Conservation (phyloP, 768 basidiomycete species). For the Mycena olivaceomarginata region DNA sequence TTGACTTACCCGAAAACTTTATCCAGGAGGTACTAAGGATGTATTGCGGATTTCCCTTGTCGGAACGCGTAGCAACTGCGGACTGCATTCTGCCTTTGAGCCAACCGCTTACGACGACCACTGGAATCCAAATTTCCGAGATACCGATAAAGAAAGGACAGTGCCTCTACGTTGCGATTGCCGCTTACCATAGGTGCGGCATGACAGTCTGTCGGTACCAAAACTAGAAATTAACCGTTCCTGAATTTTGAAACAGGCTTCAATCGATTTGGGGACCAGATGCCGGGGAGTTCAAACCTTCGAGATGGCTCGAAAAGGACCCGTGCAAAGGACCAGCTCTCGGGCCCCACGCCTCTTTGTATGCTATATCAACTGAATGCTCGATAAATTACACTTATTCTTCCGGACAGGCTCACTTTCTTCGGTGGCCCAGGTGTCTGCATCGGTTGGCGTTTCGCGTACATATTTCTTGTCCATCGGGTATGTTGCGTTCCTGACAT, state of each 20-base stretch:
- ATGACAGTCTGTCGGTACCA: not conserved
- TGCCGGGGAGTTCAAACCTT: slow-evolving; percentile 43
- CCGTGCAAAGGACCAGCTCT: not conserved
- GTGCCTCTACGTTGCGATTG: slow-evolving; percentile 34
- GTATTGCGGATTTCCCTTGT: not conserved
- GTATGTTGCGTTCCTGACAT: too few relatives aligned
- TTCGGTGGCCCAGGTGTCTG: slow-evolving; percentile 9
- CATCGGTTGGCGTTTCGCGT: slow-evolving; percentile 39
- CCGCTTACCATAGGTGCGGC: slow-evolving; percentile 29
- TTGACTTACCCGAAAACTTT: not conserved
- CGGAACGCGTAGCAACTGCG: slow-evolving; percentile 22
- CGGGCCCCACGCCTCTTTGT: slow-evolving; percentile 4
- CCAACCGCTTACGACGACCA: slow-evolving; percentile 32
- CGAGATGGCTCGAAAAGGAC: slow-evolving; percentile 11
- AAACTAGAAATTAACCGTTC: too few relatives aligned
- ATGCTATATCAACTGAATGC: not conserved
- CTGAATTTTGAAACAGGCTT: slow-evolving; percentile 9
- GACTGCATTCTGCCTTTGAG: slow-evolving; percentile 39
- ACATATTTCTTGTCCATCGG: not conserved
- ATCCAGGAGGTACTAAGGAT: slow-evolving; percentile 2
- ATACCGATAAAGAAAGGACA: slow-evolving; percentile 37
- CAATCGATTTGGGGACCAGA: slow-evolving; percentile 42
- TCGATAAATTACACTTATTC: not conserved
- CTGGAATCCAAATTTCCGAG: slow-evolving; percentile 26
- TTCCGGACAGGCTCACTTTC: slow-evolving; percentile 7